Percentiles rank a stretch among this genome's conserved stretches.
These are phyloP conservation scores for Ilyonectria sp. DNA, from an alignment of 2,329 filamentous ascomycete genomes.

Conservation along the genomic window DNA sequence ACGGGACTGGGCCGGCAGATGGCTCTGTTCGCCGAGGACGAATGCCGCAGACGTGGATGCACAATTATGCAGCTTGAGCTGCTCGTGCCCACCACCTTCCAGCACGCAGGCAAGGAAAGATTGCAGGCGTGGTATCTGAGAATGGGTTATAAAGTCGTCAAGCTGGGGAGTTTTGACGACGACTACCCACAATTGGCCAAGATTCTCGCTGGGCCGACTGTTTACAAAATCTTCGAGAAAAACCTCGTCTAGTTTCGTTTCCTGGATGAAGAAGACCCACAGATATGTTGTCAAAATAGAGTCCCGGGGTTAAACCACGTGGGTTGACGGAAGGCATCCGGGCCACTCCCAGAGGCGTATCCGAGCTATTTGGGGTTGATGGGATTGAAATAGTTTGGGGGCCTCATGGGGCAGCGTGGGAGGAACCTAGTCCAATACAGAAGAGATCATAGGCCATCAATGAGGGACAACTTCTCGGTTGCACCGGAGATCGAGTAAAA, in stretches of 20 bases:
- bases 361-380: not conserved
- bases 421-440: not conserved
- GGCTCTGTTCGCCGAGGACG: slow-evolving; percentile 47
- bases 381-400: not conserved
- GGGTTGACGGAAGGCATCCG: not conserved
- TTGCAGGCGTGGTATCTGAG: slow-evolving; percentile 49
- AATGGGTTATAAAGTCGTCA: slow-evolving; percentile 48
- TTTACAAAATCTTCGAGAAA: slow-evolving; percentile 51
- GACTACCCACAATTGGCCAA: slow-evolving; percentile 49
- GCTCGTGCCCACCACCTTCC: slow-evolving; percentile 46
- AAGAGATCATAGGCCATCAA: no score
- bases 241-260: slow-evolving; percentile 9
- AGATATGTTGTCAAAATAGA: not conserved
- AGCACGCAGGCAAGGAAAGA: slow-evolving; percentile 47
- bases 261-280: not conserved
- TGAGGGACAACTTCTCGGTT: no score
- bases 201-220: slow-evolving; percentile 46
- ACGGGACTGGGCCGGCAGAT: slow-evolving; percentile 45
- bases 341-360: not conserved
- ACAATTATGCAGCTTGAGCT: slow-evolving; percentile 50
- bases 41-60: slow-evolving; percentile 47
- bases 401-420: not conserved
- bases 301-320: not conserved
- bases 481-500: no score
- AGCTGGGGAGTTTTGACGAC: slow-evolving; percentile 44